phyloP scores from a whole-genome alignment of 2,329 filamentous ascomycete species.

The Penicillium sp. region DNA sequence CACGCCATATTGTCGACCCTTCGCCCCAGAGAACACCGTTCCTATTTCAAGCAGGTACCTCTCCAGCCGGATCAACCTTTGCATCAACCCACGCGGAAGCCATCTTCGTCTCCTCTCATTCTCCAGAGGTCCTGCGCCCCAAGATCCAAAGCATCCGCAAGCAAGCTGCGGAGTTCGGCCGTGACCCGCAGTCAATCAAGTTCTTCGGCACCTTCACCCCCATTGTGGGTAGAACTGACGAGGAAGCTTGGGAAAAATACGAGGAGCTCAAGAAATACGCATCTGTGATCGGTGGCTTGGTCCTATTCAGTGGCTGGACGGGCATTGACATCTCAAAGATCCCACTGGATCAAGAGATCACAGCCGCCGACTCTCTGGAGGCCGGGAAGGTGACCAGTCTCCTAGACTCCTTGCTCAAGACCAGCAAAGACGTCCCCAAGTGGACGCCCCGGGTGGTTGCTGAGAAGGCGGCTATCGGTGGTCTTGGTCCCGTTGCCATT shows the following conservation, averaged over 20 bases:
- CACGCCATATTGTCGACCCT: conserved; percentile 52
- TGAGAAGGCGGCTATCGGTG: conserved; percentile 49
- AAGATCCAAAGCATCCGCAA: conserved; percentile 55
- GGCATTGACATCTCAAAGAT: conserved; percentile 60
- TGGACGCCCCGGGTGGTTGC: conserved; percentile 49
- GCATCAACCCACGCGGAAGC: conserved; percentile 60
- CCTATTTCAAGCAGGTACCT: conserved; percentile 60
- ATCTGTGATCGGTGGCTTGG: conserved; percentile 54
- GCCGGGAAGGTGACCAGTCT: conserved; percentile 53
- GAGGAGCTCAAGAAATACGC: conserved; percentile 54
- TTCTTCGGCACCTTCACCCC: conserved; percentile 55
- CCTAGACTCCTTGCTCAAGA: conserved; percentile 50
- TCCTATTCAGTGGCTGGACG: conserved; percentile 58
- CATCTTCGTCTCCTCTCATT: conserved; percentile 59
- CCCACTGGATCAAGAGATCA: conserved; percentile 57
- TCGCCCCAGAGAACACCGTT: conserved; percentile 59
- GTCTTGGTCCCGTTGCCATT: conserved; percentile 49
- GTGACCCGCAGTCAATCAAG: conserved; percentile 58
- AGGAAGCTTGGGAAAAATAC: conserved; percentile 55
- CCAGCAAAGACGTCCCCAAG: conserved; percentile 48
- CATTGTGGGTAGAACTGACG: conserved; percentile 51
- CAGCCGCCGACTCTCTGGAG: conserved; percentile 54
- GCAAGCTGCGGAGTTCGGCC: conserved; percentile 51
- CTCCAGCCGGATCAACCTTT: conserved; percentile 56
- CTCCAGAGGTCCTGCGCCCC: conserved; percentile 48